Evolutionary conservation across 2,329 filamentous ascomycete species (phyloP).

Genomic region (Alternaria sp.): DNA sequence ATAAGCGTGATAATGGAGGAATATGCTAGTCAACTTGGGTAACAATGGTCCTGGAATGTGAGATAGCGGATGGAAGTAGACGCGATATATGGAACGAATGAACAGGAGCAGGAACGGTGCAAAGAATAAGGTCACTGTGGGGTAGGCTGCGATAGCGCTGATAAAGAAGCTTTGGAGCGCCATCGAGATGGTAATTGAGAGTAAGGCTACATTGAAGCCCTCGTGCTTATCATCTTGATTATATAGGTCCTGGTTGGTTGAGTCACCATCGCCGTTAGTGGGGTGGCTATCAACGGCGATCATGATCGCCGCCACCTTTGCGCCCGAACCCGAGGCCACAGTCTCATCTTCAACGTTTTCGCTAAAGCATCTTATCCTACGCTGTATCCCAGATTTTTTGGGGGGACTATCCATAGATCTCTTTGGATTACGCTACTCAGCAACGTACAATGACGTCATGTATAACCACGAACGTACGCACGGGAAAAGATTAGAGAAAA

Average conservation of each 20-base stretch:
- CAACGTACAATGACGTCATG: too few relatives aligned
- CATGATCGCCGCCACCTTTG: background rate
- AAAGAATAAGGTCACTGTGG: conserved; percentile 5
- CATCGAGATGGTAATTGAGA: conserved; percentile 9
- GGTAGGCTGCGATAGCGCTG: conserved; percentile 6
- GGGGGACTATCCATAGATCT: too few relatives aligned
- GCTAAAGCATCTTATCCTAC: too few relatives aligned
- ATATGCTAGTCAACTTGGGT: conserved; percentile 33
- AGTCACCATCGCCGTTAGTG: conserved; percentile 16
- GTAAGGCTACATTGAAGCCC: background rate
- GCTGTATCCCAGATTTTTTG: too few relatives aligned
- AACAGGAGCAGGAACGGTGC: conserved; percentile 18
- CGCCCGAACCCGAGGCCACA: background rate
- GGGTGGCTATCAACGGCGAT: conserved; percentile 16
- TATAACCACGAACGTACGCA: too few relatives aligned
- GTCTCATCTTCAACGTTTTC: background rate
- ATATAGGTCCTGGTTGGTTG: conserved; percentile 17
- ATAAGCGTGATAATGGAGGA: conserved; percentile 42
- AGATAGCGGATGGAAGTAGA: conserved; percentile 34
- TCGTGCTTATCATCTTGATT: conserved; percentile 4
- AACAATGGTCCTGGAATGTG: conserved; percentile 35
- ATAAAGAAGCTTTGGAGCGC: conserved; percentile 11
- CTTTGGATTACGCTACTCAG: too few relatives aligned
- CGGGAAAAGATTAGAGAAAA: too few relatives aligned
- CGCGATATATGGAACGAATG: conserved; percentile 29